Conservation (phyloP, 768 basidiomycete species). For the Amanita molliuscula region DNA sequence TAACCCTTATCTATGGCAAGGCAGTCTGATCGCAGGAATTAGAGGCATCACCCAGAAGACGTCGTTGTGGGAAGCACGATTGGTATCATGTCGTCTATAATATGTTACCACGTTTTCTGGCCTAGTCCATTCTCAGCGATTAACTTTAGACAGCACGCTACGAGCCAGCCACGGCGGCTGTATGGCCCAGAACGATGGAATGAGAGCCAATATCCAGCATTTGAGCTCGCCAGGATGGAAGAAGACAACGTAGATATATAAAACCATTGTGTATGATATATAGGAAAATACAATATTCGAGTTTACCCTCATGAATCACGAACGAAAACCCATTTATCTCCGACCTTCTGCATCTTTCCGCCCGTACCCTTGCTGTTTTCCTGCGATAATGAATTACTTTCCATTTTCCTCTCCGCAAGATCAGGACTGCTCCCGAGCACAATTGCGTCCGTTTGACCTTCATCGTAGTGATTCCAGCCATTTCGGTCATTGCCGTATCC, state of each 20-base stretch:
- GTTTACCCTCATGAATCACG: slow-evolving; percentile 24
- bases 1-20: not conserved
- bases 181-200: slow-evolving; percentile 21
- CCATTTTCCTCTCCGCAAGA: slow-evolving; percentile 7
- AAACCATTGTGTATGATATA: slow-evolving; percentile 9
- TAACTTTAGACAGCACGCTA: slow-evolving; percentile 20
- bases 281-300: slow-evolving; percentile 7
- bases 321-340: slow-evolving; percentile 67
- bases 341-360: slow-evolving; percentile 59
- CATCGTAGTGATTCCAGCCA: slow-evolving; percentile 22
- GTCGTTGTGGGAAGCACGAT: slow-evolving; percentile 53
- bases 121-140: slow-evolving; percentile 44
- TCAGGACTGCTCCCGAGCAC: slow-evolving; percentile 40
- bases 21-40: slow-evolving; percentile 2
- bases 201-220: slow-evolving; percentile 17
- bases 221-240: slow-evolving; percentile 37
- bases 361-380: slow-evolving; percentile 20
- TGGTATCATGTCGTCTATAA: slow-evolving; percentile 36
- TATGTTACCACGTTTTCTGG: slow-evolving; percentile 55
- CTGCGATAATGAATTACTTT: slow-evolving; percentile 1
- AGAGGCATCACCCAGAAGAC: slow-evolving; percentile 66
- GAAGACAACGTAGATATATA: slow-evolving; percentile 29
- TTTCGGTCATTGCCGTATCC: slow-evolving; percentile 39
- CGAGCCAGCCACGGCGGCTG: slow-evolving; percentile 30
- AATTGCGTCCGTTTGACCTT: slow-evolving; percentile 43